These are phyloP conservation scores for Rutstroemia sp. DNA, from an alignment of 2,329 filamentous ascomycete species.

Conservation along the genomic window DNA sequence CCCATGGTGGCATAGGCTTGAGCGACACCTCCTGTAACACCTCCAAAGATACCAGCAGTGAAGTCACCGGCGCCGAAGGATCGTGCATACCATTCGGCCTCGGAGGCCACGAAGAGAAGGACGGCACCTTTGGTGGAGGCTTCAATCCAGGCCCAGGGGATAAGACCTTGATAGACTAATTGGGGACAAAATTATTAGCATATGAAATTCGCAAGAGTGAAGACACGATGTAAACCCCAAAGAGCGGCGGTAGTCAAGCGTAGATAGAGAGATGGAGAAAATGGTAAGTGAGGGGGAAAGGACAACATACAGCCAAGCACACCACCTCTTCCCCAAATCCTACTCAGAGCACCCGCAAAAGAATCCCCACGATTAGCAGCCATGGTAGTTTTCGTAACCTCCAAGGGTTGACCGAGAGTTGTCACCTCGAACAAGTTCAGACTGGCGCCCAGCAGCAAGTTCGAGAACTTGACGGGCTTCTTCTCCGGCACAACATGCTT, in stretches of 20 bases:
- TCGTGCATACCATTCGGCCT: conserved; percentile 93
- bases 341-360: conserved; percentile 71
- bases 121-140: conserved; percentile 99
- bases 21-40: conserved; percentile 88
- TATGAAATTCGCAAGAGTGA: not conserved
- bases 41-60: conserved; percentile 78
- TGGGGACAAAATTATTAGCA: conserved; percentile 22
- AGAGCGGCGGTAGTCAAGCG: not conserved
- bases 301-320: conserved; percentile 74
- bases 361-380: conserved; percentile 89
- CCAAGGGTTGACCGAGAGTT: conserved; percentile 69
- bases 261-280: not conserved
- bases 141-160: conserved; percentile 99
- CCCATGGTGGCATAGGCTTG: conserved; percentile 99
- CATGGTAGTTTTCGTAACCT: conserved; percentile 99
- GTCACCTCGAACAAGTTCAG: conserved; percentile 41
- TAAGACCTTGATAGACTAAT: conserved; percentile 96
- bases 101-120: conserved; percentile 96
- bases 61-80: conserved; percentile 79
- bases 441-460: conserved; percentile 59
- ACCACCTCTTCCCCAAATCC: conserved; percentile 93
- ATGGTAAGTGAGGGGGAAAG: not conserved
- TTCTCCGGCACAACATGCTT: conserved; percentile 62
- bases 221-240: not conserved
- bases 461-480: conserved; percentile 99